Conservation (phyloP, 345 rosid genomes). For the Nasturtium officinale region DNA sequence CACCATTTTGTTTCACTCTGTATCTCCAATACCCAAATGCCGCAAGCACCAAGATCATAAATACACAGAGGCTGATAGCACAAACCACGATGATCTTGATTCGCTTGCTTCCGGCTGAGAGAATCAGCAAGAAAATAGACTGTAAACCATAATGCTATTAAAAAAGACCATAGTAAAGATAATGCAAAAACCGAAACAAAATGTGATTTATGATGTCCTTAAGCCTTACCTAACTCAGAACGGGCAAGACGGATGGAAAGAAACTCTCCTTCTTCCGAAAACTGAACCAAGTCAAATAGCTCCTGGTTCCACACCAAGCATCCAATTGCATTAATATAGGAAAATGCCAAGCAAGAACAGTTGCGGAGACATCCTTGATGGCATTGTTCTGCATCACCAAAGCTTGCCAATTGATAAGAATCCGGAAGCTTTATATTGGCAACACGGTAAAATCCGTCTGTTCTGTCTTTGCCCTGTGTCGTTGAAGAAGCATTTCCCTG, state of each 20-base stretch:
- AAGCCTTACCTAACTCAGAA: conserved; percentile 55
- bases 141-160: neutral
- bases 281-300: conserved; percentile 55
- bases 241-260: conserved; percentile 52
- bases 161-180: neutral
- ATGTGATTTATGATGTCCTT: neutral
- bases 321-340: conserved; percentile 42
- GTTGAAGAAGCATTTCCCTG: neutral
- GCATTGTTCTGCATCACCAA: conserved; percentile 13
- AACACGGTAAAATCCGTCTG: neutral
- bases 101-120: conserved; percentile 19
- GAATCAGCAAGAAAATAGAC: neutral
- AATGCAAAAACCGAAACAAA: neutral
- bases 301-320: conserved; percentile 60
- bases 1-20: conserved; percentile 34
- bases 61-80: neutral
- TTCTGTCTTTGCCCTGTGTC: conserved; percentile 9
- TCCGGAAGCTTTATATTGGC: conserved; percentile 7
- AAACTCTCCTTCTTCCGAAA: conserved; percentile 38
- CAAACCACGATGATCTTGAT: conserved; percentile 6
- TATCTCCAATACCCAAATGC: conserved; percentile 12
- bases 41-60: neutral
- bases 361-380: conserved; percentile 26
- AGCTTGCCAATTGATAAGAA: conserved; percentile 4
- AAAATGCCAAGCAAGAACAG: conserved; percentile 67